Base-by-base conservation (phyloP, 2,329 filamentous ascomycete genomes). In the Spiromastix sp. region DNA sequence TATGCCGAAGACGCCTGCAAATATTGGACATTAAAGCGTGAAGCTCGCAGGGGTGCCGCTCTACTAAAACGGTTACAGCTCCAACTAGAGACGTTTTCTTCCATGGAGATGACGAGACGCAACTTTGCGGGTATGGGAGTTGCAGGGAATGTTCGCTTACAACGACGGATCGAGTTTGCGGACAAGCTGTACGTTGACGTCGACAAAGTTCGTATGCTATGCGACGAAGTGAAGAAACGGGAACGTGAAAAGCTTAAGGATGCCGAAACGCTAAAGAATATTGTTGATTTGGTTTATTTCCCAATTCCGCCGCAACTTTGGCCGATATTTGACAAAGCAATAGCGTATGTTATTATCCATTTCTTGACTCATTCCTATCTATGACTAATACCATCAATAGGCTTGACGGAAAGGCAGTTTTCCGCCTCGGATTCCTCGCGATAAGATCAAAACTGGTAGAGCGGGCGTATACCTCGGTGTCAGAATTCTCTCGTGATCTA, bases 21-120 rank as follows among this genome's bases (percentile, higher is more conserved):
- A 48, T 98, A 96, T 61, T 98, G 91, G 91, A 96, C 91, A 0
- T 61, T 98, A 43, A 98, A 98, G 64, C 77, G 91, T 37, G 91
- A 98, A 58, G 84, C 89, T 42, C 78, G 91, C 21, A 74, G 91
- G 39, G 91, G 91, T 30, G 91, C 91, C 19, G 85, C 91, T 3
- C 68, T 98, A 37, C 71, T 98, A 40, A 96, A 96, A 62, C 78
- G 91, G 22, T 70, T 98, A 13, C 91, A 98, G 56, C 65, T 96
- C 38, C 87, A 95, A 57, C 82, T 95, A 71, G 89, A 96, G 58
- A 85, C 85, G 0, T 98, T 96, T 58, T 89, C 89, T 5, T 94
- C 86, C 0, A 94, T 95, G 81, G 91, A 98, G 60, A 79, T 98
- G 45, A 95, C 91, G 2, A 75, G 91, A 34, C 81, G 91, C 40